phyloP scores from a whole-genome alignment of 805 yeast species.

The Helenozyma baotianmanensis region DNA sequence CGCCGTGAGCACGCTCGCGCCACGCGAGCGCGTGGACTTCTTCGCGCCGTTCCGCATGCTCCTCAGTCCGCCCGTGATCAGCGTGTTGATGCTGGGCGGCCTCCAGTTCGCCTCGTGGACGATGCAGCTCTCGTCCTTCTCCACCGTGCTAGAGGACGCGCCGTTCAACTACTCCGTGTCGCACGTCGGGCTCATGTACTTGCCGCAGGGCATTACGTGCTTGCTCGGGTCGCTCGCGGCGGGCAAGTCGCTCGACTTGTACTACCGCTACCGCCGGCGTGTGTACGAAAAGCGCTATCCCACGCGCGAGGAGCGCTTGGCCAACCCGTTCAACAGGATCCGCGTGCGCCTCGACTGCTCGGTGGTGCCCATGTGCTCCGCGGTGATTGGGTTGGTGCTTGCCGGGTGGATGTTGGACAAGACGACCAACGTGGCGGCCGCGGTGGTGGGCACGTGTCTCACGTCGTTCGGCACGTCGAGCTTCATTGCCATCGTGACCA shows the following conservation, averaged over 20 bases:
- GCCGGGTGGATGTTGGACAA: conserved; percentile 73
- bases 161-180: conserved; percentile 36
- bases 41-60: conserved; percentile 39
- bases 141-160: conserved; percentile 40
- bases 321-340: conserved; percentile 44
- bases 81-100: conserved; percentile 53
- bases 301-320: neutral
- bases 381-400: conserved; percentile 40
- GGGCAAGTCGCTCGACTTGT: conserved; percentile 54
- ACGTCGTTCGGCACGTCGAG: conserved; percentile 57
- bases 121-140: conserved; percentile 59
- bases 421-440: conserved; percentile 45
- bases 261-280: conserved; percentile 33
- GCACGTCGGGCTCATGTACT: conserved; percentile 64
- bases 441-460: conserved; percentile 54
- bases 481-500: conserved; percentile 53
- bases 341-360: conserved; percentile 48
- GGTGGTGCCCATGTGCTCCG: conserved; percentile 37
- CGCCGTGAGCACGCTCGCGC: conserved; percentile 15
- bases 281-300: conserved; percentile 25
- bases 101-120: conserved; percentile 69
- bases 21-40: conserved; percentile 4
- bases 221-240: conserved; percentile 53
- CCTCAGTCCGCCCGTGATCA: conserved; percentile 38
- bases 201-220: conserved; percentile 71